Percentiles rank a stretch among this genome's conserved stretches.
Conservation (phyloP, 352 stramenopile species). For the Globisporangium solare region DNA sequence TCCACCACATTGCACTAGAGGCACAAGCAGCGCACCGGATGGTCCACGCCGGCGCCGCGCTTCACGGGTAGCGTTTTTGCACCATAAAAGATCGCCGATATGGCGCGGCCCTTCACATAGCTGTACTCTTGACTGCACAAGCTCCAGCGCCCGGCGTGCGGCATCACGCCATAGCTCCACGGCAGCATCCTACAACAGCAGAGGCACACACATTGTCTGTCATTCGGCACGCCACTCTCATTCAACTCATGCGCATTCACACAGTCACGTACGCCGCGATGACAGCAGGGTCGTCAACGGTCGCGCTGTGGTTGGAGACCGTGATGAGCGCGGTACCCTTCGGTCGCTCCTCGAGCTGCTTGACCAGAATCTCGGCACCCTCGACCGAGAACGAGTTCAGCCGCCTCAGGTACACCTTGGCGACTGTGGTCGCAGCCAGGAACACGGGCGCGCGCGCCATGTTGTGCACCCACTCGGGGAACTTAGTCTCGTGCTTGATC, state of each 20-base stretch:
- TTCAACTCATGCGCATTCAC: neutral
- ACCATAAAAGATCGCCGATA: conserved; percentile 59
- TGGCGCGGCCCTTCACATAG: conserved; percentile 53
- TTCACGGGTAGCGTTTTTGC: conserved; percentile 74
- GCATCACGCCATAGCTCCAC: conserved; percentile 52
- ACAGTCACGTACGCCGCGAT: conserved; percentile 46
- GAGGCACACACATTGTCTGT: neutral
- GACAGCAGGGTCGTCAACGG: conserved; percentile 70
- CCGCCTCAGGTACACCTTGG: conserved; percentile 53
- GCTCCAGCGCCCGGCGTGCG: conserved; percentile 60
- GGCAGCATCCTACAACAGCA: conserved; percentile 56
- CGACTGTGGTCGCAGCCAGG: conserved; percentile 28
- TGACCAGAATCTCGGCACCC: conserved; percentile 36
- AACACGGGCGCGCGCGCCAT: conserved; percentile 51
- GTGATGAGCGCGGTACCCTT: conserved; percentile 61
- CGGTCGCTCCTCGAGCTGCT: conserved; percentile 39
- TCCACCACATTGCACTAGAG: neutral
- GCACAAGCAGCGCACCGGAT: conserved; percentile 27
- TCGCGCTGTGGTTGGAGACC: conserved; percentile 82
- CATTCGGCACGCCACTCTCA: too few species aligned
- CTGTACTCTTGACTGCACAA: conserved; percentile 83
- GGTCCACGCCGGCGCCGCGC: conserved; percentile 65
- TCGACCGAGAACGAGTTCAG: conserved; percentile 49
- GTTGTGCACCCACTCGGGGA: conserved; percentile 69
- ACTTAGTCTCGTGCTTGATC: conserved; percentile 23